Conservation (phyloP, 1,139 yeast species). For the Zygosaccharomyces pseudobailii region DNA sequence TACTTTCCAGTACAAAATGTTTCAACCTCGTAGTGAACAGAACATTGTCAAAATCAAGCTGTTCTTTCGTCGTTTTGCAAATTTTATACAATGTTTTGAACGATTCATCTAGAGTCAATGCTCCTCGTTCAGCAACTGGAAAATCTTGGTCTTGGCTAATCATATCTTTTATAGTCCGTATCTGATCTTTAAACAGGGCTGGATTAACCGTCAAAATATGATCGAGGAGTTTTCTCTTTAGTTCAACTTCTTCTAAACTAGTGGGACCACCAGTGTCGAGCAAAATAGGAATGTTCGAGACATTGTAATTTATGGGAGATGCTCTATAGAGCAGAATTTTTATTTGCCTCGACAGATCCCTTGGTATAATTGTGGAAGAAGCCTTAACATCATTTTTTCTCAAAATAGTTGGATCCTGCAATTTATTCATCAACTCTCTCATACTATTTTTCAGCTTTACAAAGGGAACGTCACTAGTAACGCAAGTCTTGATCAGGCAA, state of each 20-base stretch:
- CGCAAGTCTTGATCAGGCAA: conserved; percentile 51
- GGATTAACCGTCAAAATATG: conserved; percentile 61
- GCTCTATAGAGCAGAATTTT: conserved; percentile 57
- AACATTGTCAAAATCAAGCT: conserved; percentile 28
- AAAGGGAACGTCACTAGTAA: conserved; percentile 57
- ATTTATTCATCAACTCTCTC: conserved; percentile 53
- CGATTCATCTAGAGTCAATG: conserved; percentile 33
- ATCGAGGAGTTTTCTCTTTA: conserved; percentile 43
- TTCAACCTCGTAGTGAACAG: conserved; percentile 42
- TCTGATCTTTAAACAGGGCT: conserved; percentile 56
- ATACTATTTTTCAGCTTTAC: conserved; percentile 54
- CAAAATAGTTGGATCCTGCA: conserved; percentile 49
- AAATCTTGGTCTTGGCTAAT: conserved; percentile 36
- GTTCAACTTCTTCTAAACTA: conserved; percentile 38
- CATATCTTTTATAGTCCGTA: conserved; percentile 45
- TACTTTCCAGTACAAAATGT: conserved; percentile 47
- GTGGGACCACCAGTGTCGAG: conserved; percentile 44
- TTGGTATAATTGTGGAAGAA: conserved; percentile 38
- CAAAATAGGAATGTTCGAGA: conserved; percentile 55
- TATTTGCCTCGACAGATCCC: conserved; percentile 49
- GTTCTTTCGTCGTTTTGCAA: conserved; percentile 38
- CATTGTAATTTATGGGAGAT: conserved; percentile 59
- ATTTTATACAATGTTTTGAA: conserved; percentile 62
- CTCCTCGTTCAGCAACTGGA: conserved; percentile 24
- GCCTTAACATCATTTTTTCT: conserved; percentile 38